These are phyloP conservation scores for Penicillium manginii DNA, from an alignment of 495 filamentous ascomycete species.

Conservation along the genomic window DNA sequence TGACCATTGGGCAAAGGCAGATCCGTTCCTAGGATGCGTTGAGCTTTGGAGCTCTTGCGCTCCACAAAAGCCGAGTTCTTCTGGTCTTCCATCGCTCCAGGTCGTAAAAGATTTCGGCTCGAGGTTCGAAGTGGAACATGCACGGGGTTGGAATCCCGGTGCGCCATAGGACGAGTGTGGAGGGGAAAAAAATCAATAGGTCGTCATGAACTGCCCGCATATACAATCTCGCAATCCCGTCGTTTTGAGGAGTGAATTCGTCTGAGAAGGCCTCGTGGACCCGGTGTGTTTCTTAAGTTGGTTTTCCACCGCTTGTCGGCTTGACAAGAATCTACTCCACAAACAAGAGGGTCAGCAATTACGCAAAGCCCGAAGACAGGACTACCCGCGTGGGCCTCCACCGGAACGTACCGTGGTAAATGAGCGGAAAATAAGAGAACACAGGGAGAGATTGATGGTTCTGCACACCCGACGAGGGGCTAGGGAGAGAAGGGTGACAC, in stretches of 20 bases:
- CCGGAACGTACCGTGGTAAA: conserved; percentile 1
- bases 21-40: conserved; percentile 44
- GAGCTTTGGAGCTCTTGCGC: conserved; percentile 39
- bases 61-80: conserved; percentile 23
- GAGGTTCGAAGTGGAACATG: conserved; percentile 39
- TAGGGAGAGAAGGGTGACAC: neutral
- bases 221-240: neutral
- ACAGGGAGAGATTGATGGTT: too few relatives aligned
- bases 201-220: conserved; percentile 4
- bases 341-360: conserved; percentile 5
- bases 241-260: neutral
- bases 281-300: neutral
- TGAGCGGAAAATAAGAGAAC: neutral
- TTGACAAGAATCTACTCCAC: conserved; percentile 8
- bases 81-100: conserved; percentile 22
- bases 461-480: neutral
- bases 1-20: conserved; percentile 30
- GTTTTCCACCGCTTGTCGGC: conserved; percentile 1
- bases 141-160: conserved; percentile 26
- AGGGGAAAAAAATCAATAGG: conserved; percentile 1
- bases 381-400: neutral
- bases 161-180: conserved; percentile 16
- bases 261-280: neutral
- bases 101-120: conserved; percentile 27
- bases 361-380: neutral